Evolutionary conservation across 805 yeast genomes (phyloP), one percentile per base, ranked within the genome.

Genomic region (Candida loeiensis): DNA sequence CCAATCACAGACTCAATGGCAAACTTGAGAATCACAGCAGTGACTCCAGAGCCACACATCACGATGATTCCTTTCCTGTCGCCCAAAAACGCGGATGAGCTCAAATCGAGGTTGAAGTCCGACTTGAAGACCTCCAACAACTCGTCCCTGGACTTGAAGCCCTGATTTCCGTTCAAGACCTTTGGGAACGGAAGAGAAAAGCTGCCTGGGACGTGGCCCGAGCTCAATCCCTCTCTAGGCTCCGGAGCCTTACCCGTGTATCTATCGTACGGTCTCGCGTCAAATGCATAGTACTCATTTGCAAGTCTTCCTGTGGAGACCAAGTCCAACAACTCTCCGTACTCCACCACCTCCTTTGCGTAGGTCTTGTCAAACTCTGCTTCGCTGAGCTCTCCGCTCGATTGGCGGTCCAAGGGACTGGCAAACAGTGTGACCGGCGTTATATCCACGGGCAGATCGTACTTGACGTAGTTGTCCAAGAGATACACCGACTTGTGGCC

Each of bases 21-120:
- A 6, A 83, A 67, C 60, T 85, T 83, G 34, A 47, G 73, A 29
- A 93, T 80, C 47, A 91, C 87, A 1, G 97, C 98, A 8, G 97
- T 82, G 36, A 93, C 97, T 34, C 98, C 99, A 0, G 97, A 83
- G 20, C 98, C 99, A 58, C 99, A 93, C 86, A 86, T 79, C 28
- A 84, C 85, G 36, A 93, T 79, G 14, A 85, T 79, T 9, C 87
- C 90, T 53, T 83, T 82, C 13, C 69, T 61, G 14, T 54, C 63
- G 31, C 58, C 59, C 26, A 71, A 50, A 34, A 47, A 47, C 8
- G 51, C 43, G 41, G 61, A 38, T 43, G 51, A 44, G 14, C 55
- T 36, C 29, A 73, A 58, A 30, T 62, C 64, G 6, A 68, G 29
- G 6, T 53, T 59, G 33, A 58, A 63, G 8, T 62, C 66, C 3